These are phyloP conservation scores for Candida hispaniensis DNA, from an alignment of 805 yeast genomes.

Conservation along the genomic window DNA sequence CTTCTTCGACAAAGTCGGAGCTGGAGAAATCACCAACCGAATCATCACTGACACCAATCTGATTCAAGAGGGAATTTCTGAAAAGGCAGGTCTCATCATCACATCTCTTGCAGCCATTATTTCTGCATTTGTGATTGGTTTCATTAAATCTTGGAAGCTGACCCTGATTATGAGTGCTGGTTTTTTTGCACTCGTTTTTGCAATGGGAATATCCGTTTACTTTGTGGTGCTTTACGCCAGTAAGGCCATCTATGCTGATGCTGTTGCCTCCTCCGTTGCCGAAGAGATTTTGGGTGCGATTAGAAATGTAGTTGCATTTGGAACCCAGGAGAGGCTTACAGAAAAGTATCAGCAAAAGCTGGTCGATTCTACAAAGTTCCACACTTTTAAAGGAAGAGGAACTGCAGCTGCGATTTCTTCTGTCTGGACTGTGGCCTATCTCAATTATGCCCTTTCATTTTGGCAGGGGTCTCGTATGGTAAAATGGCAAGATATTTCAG, in stretches of 20 bases:
- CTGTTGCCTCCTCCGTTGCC: conserved; percentile 32
- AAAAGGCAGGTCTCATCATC: conserved; percentile 32
- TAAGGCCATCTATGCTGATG: conserved; percentile 21
- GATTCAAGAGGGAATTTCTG: conserved; percentile 35
- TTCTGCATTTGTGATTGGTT: conserved; percentile 31
- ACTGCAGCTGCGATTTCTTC: conserved; percentile 29
- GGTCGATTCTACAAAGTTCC: conserved; percentile 22
- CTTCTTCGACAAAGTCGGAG: conserved; percentile 34
- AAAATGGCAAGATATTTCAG: conserved; percentile 25
- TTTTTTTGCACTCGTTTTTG: conserved; percentile 26
- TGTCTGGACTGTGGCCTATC: conserved; percentile 30
- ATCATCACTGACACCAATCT: conserved; percentile 33
- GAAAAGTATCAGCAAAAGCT: conserved; percentile 27
- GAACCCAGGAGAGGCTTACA: conserved; percentile 31
- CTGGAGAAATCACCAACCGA: conserved; percentile 35
- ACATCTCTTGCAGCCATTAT: conserved; percentile 33
- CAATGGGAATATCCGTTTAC: conserved; percentile 26
- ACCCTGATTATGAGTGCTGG: conserved; percentile 29
- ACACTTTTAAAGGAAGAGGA: conserved; percentile 24
- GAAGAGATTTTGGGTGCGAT: conserved; percentile 34
- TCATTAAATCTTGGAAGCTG: conserved; percentile 30
- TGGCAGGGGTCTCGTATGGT: conserved; percentile 36
- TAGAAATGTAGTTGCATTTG: conserved; percentile 35
- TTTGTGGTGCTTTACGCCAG: conserved; percentile 26
- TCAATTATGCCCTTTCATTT: conserved; percentile 33